These are phyloP conservation scores for Aphanomyces stellatus DNA, from an alignment of 352 stramenopile species.

Conservation along the genomic window DNA sequence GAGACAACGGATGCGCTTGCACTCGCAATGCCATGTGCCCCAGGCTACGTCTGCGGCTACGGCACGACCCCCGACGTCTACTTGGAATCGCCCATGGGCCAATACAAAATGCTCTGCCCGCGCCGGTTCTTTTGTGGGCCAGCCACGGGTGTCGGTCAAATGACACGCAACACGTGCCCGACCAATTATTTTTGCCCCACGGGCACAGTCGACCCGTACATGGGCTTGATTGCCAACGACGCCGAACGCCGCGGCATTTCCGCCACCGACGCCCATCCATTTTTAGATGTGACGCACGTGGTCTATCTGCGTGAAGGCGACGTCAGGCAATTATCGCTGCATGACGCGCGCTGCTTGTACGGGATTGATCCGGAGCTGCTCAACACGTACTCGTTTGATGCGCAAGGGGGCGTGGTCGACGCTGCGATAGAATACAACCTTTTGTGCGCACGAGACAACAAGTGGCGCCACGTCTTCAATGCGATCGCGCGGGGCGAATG, in stretches of 20 bases:
- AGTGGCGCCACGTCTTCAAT: conserved; percentile 85
- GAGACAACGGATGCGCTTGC: conserved; percentile 75
- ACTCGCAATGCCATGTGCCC: conserved; percentile 66
- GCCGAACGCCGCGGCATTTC: conserved; percentile 67
- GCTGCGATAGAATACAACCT: conserved; percentile 62
- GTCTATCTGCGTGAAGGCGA: conserved; percentile 87
- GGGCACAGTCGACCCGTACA: conserved; percentile 81
- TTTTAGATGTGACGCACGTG: conserved; percentile 56
- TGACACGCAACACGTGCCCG: conserved; percentile 72
- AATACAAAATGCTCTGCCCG: conserved; percentile 85
- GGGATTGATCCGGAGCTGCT: conserved; percentile 76
- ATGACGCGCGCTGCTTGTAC: conserved; percentile 89
- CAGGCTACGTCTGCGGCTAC: conserved; percentile 91
- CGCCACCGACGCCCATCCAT: conserved; percentile 60
- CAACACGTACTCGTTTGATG: conserved; percentile 32
- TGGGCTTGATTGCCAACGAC: conserved; percentile 87
- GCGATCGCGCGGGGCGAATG: conserved; percentile 87
- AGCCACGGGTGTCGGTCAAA: conserved; percentile 80
- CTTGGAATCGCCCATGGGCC: conserved; percentile 78
- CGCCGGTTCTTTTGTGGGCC: conserved; percentile 83
- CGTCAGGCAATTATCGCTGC: conserved; percentile 77
- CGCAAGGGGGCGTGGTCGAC: conserved; percentile 34
- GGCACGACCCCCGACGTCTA: conserved; percentile 90
- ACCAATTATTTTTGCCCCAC: conserved; percentile 93
- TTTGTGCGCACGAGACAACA: conserved; percentile 89